phyloP scores from a whole-genome alignment of 1,284 basidiomycete species.

The Marasmius sp. region DNA sequence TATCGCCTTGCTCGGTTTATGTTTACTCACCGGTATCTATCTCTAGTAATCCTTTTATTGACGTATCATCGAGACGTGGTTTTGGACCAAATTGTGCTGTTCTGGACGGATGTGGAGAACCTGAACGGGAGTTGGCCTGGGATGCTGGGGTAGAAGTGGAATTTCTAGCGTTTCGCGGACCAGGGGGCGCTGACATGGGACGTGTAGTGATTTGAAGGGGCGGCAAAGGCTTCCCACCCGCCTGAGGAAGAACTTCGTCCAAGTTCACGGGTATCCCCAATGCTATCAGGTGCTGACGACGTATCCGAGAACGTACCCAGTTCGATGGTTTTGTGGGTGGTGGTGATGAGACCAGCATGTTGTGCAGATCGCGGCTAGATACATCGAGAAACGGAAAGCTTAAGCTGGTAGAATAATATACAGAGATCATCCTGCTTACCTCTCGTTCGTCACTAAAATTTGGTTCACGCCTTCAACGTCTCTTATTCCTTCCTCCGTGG shows the following conservation, averaged over 20 bases:
- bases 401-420: conserved; percentile 11
- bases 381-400: conserved; percentile 21
- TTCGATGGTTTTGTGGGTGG: conserved; percentile 78
- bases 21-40: conserved; percentile 62
- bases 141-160: conserved; percentile 30
- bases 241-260: conserved; percentile 84
- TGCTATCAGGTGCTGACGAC: conserved; percentile 85
- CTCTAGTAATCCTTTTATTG: conserved; percentile 64
- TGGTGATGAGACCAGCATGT: conserved; percentile 61
- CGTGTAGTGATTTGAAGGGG: conserved; percentile 81
- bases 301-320: conserved; percentile 88
- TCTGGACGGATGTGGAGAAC: conserved; percentile 51
- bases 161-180: conserved; percentile 43
- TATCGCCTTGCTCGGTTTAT: conserved; percentile 1
- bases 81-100: conserved; percentile 62
- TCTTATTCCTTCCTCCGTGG: conserved; percentile 74
- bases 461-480: conserved; percentile 80
- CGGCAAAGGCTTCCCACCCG: conserved; percentile 70
- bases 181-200: conserved; percentile 76
- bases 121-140: conserved; percentile 47
- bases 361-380: conserved; percentile 74
- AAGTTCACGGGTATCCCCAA: conserved; percentile 92
- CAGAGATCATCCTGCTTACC: conserved; percentile 45
- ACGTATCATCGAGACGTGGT: conserved; percentile 68
- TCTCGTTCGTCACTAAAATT: conserved; percentile 70